Evolutionary conservation across 2,329 filamentous ascomycete species (phyloP).

Genomic region (Alternaria triticina): DNA sequence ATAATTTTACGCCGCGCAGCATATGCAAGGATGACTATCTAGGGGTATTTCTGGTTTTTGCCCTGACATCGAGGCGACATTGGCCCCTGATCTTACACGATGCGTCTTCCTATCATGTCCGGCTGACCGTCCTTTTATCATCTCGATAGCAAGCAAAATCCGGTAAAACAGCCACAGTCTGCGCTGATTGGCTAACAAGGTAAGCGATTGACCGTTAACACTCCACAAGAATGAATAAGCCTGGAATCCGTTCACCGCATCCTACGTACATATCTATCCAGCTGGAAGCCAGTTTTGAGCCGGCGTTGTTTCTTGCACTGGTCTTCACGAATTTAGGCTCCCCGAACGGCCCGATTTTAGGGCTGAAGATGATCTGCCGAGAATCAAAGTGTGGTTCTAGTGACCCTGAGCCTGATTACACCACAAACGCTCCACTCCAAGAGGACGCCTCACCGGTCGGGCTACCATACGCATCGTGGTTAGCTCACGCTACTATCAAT

Average conservation of each 20-base stretch:
- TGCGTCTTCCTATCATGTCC: constrained; percentile 6
- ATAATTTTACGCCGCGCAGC: not conserved
- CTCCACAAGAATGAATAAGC: constrained; percentile 11
- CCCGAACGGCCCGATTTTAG: constrained; percentile 2
- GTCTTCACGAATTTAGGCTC: not conserved
- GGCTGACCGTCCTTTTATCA: constrained; percentile 13
- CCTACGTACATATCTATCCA: not conserved
- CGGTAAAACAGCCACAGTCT: constrained; percentile 11
- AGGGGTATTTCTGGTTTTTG: not conserved
- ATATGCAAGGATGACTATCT: not conserved
- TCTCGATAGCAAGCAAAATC: not conserved
- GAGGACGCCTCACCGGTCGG: constrained; percentile 13
- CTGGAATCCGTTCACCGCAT: constrained; percentile 8
- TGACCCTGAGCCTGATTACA: constrained; percentile 15
- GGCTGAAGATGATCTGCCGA: constrained; percentile 10
- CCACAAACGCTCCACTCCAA: constrained; percentile 11
- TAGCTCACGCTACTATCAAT: constrained; percentile 17
- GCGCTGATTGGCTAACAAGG: constrained; percentile 7
- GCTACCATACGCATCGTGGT: constrained; percentile 6
- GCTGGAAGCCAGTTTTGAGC: not conserved
- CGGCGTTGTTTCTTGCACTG: not conserved
- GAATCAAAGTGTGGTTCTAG: constrained; percentile 4
- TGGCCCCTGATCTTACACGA: constrained; percentile 2
- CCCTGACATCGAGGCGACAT: constrained; percentile 5
- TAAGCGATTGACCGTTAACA: constrained; percentile 20